Percentiles rank a stretch among this genome's conserved stretches.
Evolutionary conservation across 164 flowering plant genomes (phyloP).

Genomic region (Houttuynia cordata): DNA sequence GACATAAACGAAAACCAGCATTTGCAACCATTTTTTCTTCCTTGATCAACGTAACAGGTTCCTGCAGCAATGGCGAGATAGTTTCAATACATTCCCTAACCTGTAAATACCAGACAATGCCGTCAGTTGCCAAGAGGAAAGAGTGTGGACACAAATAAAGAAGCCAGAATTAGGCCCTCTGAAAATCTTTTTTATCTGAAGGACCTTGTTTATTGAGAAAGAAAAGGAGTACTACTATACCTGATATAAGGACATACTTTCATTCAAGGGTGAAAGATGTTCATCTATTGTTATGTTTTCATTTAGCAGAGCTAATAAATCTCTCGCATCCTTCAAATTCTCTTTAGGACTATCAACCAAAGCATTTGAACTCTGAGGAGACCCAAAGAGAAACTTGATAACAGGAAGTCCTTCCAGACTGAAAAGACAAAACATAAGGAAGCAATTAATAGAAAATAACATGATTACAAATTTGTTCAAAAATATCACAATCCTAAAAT

Average conservation of each 20-base stretch:
- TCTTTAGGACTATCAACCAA: conserved; percentile 29
- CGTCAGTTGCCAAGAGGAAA: neutral
- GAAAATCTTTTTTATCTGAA: neutral
- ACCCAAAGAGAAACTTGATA: conserved; percentile 61
- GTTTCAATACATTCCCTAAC: conserved; percentile 35
- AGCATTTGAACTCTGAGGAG: conserved; percentile 26
- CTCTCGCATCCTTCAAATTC: conserved; percentile 33
- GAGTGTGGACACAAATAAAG: neutral
- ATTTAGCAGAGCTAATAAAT: conserved; percentile 29
- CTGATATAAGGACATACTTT: conserved; percentile 24
- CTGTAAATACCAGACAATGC: conserved; percentile 21
- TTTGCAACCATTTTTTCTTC: conserved; percentile 21
- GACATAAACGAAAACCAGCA: conserved; percentile 12
- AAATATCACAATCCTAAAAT: too few relatives aligned
- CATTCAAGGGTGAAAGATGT: conserved; percentile 13
- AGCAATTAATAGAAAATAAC: neutral
- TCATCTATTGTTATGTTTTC: conserved; percentile 22
- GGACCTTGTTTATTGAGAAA: neutral
- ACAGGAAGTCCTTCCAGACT: conserved; percentile 50
- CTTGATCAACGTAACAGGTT: conserved; percentile 23
- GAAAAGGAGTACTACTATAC: conserved; percentile 14
- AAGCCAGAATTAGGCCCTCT: neutral
- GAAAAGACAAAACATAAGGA: conserved; percentile 8
- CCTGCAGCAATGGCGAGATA: conserved; percentile 43
- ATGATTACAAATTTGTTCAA: neutral